These are phyloP conservation scores for Suillus americanus DNA, from an alignment of 768 basidiomycete species.

Conservation along the genomic window DNA sequence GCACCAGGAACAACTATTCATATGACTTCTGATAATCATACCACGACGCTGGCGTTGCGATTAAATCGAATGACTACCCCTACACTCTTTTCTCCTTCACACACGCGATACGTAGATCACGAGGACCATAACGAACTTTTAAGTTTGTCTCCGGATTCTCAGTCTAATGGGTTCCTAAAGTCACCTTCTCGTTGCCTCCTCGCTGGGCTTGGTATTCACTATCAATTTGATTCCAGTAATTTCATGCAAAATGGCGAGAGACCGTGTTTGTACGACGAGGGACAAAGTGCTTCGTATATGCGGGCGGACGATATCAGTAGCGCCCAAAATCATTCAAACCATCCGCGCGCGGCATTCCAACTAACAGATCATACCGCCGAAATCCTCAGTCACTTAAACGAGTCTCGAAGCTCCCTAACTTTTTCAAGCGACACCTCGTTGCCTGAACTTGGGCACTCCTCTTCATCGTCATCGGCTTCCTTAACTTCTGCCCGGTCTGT, in stretches of 20 bases:
- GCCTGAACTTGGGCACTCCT: not conserved
- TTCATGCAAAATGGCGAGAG: not conserved
- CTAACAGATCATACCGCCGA: not conserved
- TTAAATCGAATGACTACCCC: conserved; percentile 15
- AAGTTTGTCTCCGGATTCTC: conserved; percentile 18
- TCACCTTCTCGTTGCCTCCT: conserved; percentile 15
- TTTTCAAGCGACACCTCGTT: not conserved
- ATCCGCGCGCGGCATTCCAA: not conserved
- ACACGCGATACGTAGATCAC: conserved; percentile 9
- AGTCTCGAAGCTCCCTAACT: not conserved
- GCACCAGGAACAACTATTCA: conserved; percentile 8
- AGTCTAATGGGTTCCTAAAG: conserved; percentile 30
- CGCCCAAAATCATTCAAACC: not conserved
- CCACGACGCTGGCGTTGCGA: conserved; percentile 34
- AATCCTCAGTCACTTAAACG: not conserved
- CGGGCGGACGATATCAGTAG: not conserved
- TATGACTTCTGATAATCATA: conserved; percentile 12
- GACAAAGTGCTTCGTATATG: not conserved
- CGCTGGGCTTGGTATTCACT: conserved; percentile 29
- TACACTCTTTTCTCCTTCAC: conserved; percentile 31
- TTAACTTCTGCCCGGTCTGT: not conserved
- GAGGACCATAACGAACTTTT: not conserved
- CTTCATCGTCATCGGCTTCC: not conserved
- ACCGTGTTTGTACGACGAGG: not conserved
- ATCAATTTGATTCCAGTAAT: not conserved